Base-by-base conservation (phyloP, 805 yeast species). In the Blastobotrys mokoenaii region DNA sequence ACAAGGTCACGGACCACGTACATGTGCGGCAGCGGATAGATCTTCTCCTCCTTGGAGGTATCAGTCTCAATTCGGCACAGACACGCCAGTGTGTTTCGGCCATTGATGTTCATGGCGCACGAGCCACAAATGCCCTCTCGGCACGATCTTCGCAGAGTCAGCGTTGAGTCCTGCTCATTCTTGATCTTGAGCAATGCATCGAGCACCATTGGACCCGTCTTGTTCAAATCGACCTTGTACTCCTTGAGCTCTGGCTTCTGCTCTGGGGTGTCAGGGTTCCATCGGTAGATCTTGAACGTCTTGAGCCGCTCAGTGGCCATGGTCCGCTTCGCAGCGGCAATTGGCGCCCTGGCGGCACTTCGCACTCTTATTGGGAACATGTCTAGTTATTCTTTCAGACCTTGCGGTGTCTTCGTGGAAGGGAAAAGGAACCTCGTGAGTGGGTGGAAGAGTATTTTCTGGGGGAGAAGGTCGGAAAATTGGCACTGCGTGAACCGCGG, bases 41-140 rank as follows among this genome's bases (percentile, higher is more conserved):
- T 83, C 72, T 93, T 90, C 52, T 80, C 70, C 51, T 81, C 84
- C 68, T 83, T 84, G 50, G 78, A 53, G 30, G 73, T 69, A 67
- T 89, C 84, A 58, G 79, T 77, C 66, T 93, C 96, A 61, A 93
- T 88, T 67, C 86, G 82, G 74, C 97, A 88, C 56, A 93, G 72
- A 72, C 98, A 93, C 32, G 98, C 98, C 57, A 93, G 76, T 29
- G 98, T 93, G 77, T 93, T 93, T 66, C 84, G 77, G 57, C 98
- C 98, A 54, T 95, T 95, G 67, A 93, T 93, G 75, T 93, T 93
- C 98, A 93, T 93, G 56, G 98, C 98, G 74, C 98, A 93, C 5
- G 97, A 90, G 46, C 98, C 98, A 74, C 98, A 93, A 56, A 93
- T 93, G 60, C 98, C 98, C 72, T 93, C 98, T 73, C 98, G 87